These are phyloP conservation scores for Penicillium sclerotiorum DNA, from an alignment of 2,329 filamentous ascomycete genomes.

Conservation along the genomic window DNA sequence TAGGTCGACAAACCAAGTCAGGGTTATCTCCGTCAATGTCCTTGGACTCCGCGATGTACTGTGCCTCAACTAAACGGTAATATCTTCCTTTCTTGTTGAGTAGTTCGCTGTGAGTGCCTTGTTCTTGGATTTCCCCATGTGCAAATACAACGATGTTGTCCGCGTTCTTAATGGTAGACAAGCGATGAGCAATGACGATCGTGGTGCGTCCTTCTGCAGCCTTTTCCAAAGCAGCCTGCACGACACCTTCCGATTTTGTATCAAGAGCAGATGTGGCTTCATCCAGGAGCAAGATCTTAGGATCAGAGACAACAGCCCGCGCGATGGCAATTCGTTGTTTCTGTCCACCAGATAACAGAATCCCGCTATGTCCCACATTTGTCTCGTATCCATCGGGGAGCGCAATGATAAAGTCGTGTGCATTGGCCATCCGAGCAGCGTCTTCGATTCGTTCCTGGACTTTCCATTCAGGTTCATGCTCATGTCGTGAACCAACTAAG, in stretches of 20 bases:
- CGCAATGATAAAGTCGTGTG: slow-evolving; percentile 82
- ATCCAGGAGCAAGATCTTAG: slow-evolving; percentile 88
- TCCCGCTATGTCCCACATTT: slow-evolving; percentile 92
- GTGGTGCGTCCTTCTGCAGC: slow-evolving; percentile 87
- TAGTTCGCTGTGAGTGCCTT: slow-evolving; percentile 83
- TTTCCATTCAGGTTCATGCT: slow-evolving; percentile 68
- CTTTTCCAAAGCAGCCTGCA: slow-evolving; percentile 87
- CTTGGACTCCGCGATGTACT: slow-evolving; percentile 69
- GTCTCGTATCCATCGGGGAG: slow-evolving; percentile 91
- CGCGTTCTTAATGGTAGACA: slow-evolving; percentile 91
- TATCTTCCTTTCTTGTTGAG: slow-evolving; percentile 74
- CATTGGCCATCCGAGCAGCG: slow-evolving; percentile 88
- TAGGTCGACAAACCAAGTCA: not conserved
- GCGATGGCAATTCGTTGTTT: slow-evolving; percentile 97
- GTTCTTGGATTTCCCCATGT: slow-evolving; percentile 82
- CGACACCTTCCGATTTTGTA: slow-evolving; percentile 90
- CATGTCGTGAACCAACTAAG: slow-evolving; percentile 78
- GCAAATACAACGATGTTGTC: slow-evolving; percentile 97
- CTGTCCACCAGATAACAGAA: slow-evolving; percentile 89
- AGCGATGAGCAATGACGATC: slow-evolving; percentile 91
- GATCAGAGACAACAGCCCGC: slow-evolving; percentile 84
- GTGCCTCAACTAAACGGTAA: slow-evolving; percentile 81
- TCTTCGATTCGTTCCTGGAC: slow-evolving; percentile 72
- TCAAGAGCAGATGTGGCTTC: slow-evolving; percentile 94
- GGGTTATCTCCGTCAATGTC: slow-evolving; percentile 31